Evolutionary conservation across 345 rosid species (phyloP).

Genomic region (Balakata baccata): DNA sequence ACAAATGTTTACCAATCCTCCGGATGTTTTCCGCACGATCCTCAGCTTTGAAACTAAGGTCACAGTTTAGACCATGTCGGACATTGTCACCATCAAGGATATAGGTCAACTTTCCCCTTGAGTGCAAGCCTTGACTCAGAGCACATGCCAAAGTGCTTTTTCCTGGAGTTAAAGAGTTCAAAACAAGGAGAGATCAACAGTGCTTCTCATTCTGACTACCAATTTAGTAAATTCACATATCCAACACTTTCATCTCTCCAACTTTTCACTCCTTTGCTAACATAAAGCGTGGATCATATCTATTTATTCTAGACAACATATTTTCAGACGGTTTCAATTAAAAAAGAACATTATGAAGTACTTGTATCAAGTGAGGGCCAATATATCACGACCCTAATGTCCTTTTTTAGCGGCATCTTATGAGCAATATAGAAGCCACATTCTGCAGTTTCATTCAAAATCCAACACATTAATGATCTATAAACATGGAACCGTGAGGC

Average conservation of each 20-base stretch:
- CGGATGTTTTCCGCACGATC: constrained; percentile 33
- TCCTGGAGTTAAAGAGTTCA: constrained; percentile 12
- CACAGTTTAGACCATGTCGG: constrained; percentile 31
- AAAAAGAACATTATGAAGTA: not conserved
- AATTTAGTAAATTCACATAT: too few species aligned
- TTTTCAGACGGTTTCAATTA: not conserved
- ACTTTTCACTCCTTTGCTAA: not conserved
- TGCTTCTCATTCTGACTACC: too few species aligned
- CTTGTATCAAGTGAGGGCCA: not conserved
- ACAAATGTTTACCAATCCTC: constrained; percentile 24
- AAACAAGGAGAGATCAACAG: not conserved
- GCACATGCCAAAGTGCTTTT: constrained; percentile 35
- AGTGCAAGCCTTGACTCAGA: constrained; percentile 25
- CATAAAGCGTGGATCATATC: not conserved
- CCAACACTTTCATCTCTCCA: too few species aligned
- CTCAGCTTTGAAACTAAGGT: constrained; percentile 32
- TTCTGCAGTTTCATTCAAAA: not conserved
- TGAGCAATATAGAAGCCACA: not conserved
- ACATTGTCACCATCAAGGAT: constrained; percentile 38
- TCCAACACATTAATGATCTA: not conserved
- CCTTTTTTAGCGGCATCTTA: not conserved
- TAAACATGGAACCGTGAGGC: too few species aligned
- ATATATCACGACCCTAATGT: not conserved
- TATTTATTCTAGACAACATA: not conserved
- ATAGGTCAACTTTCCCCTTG: constrained; percentile 30